Percentiles rank a stretch among this genome's conserved stretches.
Conservation (phyloP, 129 eudicot species). For the Pseudognaphalium luteoalbum region DNA sequence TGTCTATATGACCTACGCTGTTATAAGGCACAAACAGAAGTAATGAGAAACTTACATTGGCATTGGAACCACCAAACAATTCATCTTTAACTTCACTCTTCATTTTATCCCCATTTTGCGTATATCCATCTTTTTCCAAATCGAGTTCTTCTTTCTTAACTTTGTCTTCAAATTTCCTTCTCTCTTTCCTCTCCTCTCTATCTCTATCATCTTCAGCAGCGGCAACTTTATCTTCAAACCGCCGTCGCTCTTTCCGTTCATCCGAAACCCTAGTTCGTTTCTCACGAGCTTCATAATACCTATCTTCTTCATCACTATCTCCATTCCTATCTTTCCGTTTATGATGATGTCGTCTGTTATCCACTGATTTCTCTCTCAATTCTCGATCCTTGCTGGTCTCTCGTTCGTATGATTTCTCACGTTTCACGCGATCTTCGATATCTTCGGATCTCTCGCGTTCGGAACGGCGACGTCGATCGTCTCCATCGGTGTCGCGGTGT, state of each 20-base stretch:
- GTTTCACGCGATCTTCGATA: slow-evolving; percentile 39
- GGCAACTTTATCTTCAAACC: slow-evolving; percentile 51
- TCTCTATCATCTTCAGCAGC: slow-evolving; percentile 51
- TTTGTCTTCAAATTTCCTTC: slow-evolving; percentile 53
- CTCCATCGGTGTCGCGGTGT: slow-evolving; percentile 36
- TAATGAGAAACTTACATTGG: slow-evolving; percentile 46
- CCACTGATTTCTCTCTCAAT: slow-evolving; percentile 39
- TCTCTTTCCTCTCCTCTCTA: slow-evolving; percentile 53
- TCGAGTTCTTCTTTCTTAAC: slow-evolving; percentile 43
- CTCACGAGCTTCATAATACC: slow-evolving; percentile 41
- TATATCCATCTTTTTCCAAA: slow-evolving; percentile 19
- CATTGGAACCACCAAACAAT: slow-evolving; percentile 48
- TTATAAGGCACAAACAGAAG: not conserved
- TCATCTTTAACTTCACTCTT: slow-evolving; percentile 46
- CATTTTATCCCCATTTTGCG: slow-evolving; percentile 22
- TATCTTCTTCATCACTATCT: slow-evolving; percentile 61
- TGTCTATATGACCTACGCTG: not conserved
- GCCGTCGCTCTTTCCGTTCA: slow-evolving; percentile 56
- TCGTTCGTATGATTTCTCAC: slow-evolving; percentile 49
- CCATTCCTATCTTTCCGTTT: slow-evolving; percentile 58
- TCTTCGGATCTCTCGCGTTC: slow-evolving; percentile 43
- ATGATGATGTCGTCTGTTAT: slow-evolving; percentile 44
- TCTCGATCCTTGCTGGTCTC: slow-evolving; percentile 47
- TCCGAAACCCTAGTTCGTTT: slow-evolving; percentile 80
- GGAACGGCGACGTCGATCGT: slow-evolving; percentile 40